Evolutionary conservation across 2,329 filamentous ascomycete genomes (phyloP).

Genomic region (Chalaropsis ovoidea): DNA sequence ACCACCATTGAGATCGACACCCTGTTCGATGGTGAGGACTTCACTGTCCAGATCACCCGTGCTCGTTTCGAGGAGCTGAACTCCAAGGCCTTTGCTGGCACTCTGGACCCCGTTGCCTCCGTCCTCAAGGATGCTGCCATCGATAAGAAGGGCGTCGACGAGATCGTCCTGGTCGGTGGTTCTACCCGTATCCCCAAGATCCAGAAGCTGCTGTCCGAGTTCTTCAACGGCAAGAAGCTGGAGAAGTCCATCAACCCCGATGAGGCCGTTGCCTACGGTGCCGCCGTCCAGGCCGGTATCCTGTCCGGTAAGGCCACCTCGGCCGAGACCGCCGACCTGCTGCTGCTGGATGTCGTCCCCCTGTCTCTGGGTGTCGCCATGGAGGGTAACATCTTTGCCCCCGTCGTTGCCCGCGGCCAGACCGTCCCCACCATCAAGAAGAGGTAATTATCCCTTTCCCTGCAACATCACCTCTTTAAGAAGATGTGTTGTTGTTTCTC

Average conservation of each 20-base stretch:
- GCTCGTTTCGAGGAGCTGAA: slow-evolving; percentile 98
- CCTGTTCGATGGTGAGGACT: slow-evolving; percentile 95
- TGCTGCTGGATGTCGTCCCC: slow-evolving; percentile 91
- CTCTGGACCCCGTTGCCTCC: slow-evolving; percentile 89
- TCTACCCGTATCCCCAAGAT: slow-evolving; percentile 98
- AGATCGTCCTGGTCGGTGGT: slow-evolving; percentile 98
- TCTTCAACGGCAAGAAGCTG: slow-evolving; percentile 99
- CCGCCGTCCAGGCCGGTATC: slow-evolving; percentile 96
- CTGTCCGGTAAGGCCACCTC: slow-evolving; percentile 96
- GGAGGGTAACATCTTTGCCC: slow-evolving; percentile 98
- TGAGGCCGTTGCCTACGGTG: slow-evolving; percentile 97
- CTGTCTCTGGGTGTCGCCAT: slow-evolving; percentile 97
- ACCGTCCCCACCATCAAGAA: slow-evolving; percentile 77
- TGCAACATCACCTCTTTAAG: no score
- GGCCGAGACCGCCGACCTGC: slow-evolving; percentile 84
- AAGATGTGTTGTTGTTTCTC: no score
- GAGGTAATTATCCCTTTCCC: slow-evolving; percentile 29
- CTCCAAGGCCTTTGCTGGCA: slow-evolving; percentile 87
- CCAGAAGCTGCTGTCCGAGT: slow-evolving; percentile 98
- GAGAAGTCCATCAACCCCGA: slow-evolving; percentile 99
- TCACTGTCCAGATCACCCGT: slow-evolving; percentile 94
- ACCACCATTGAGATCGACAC: slow-evolving; percentile 98
- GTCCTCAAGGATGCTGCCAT: slow-evolving; percentile 86
- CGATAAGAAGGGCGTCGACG: slow-evolving; percentile 85
- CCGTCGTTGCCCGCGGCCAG: slow-evolving; percentile 71